Percentiles rank a stretch among this genome's conserved stretches.
Conservation (phyloP, 2,329 filamentous ascomycete genomes). For the Penicillium decumbens region DNA sequence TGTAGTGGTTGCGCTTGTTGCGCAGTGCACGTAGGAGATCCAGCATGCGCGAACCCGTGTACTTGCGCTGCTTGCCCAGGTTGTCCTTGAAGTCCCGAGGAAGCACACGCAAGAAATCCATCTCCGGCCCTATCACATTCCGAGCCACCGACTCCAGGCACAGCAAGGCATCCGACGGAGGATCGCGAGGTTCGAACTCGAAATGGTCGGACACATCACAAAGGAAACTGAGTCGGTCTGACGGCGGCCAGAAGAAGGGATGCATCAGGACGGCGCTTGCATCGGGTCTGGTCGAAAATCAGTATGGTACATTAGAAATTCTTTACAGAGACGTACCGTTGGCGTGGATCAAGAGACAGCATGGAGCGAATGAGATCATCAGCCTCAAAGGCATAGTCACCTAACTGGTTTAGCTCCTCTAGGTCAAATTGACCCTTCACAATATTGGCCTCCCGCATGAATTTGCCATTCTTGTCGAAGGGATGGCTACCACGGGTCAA, state of each 20-base stretch:
- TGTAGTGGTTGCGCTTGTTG: conserved; percentile 97
- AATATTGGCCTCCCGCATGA: conserved; percentile 96
- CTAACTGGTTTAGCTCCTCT: conserved; percentile 65
- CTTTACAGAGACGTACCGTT: conserved; percentile 32
- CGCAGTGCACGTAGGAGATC: conserved; percentile 83
- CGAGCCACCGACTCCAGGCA: conserved; percentile 52
- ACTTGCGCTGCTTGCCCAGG: conserved; percentile 90
- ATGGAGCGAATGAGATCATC: conserved; percentile 81
- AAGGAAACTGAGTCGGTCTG: conserved; percentile 86
- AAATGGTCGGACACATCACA: conserved; percentile 96
- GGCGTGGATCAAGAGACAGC: conserved; percentile 62
- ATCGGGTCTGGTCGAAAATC: conserved; percentile 48
- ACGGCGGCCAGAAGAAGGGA: conserved; percentile 92
- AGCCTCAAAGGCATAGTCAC: conserved; percentile 80
- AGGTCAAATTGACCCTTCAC: conserved; percentile 80
- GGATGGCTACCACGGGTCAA: conserved; percentile 87
- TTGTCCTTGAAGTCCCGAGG: conserved; percentile 81
- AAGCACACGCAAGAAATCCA: conserved; percentile 73
- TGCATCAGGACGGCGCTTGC: conserved; percentile 80
- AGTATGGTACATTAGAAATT: too few relatives aligned
- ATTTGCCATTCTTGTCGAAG: conserved; percentile 88
- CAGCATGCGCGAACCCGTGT: conserved; percentile 75
- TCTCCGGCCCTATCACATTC: conserved; percentile 49
- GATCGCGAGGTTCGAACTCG: conserved; percentile 83
- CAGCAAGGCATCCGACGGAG: conserved; percentile 63